These are phyloP conservation scores for Butyriboletus loyo DNA, from an alignment of 768 basidiomycete species.

Conservation along the genomic window DNA sequence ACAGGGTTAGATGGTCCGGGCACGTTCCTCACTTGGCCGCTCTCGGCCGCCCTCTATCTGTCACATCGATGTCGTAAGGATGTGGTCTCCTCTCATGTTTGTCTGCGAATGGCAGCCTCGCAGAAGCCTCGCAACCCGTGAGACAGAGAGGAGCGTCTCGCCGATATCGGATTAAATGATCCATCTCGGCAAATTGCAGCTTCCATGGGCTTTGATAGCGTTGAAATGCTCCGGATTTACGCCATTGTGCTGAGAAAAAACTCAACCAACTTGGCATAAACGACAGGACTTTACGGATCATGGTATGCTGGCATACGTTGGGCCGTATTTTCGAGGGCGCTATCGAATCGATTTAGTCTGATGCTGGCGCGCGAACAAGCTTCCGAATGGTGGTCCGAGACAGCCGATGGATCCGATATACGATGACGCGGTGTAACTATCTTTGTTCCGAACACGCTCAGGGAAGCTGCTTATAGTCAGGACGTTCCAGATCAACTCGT, in stretches of 20 bases:
- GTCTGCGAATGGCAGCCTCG: slow-evolving; percentile 1
- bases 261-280: neutral
- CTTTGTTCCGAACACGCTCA: slow-evolving; percentile 25
- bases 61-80: slow-evolving; percentile 10
- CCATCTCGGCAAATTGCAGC: slow-evolving; percentile 9
- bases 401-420: slow-evolving; percentile 22
- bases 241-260: slow-evolving; percentile 5
- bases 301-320: neutral
- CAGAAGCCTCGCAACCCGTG: slow-evolving; percentile 7
- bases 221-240: neutral
- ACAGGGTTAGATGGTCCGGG: slow-evolving; percentile 2
- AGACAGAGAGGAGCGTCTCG: slow-evolving; percentile 2
- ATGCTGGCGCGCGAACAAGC: slow-evolving; percentile 6
- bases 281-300: slow-evolving; percentile 4
- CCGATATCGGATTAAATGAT: slow-evolving; percentile 8
- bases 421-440: slow-evolving; percentile 18
- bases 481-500: slow-evolving; percentile 14
- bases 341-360: slow-evolving; percentile 4
- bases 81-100: neutral
- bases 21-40: slow-evolving; percentile 9
- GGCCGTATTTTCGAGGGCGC: neutral
- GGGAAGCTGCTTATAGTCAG: slow-evolving; percentile 24
- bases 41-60: slow-evolving; percentile 7
- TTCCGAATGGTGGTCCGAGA: slow-evolving; percentile 5
- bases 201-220: neutral